Evolutionary conservation across 768 basidiomycete species (phyloP), one percentile per base, ranked within the genome.

Genomic region (Ramaria sp.): DNA sequence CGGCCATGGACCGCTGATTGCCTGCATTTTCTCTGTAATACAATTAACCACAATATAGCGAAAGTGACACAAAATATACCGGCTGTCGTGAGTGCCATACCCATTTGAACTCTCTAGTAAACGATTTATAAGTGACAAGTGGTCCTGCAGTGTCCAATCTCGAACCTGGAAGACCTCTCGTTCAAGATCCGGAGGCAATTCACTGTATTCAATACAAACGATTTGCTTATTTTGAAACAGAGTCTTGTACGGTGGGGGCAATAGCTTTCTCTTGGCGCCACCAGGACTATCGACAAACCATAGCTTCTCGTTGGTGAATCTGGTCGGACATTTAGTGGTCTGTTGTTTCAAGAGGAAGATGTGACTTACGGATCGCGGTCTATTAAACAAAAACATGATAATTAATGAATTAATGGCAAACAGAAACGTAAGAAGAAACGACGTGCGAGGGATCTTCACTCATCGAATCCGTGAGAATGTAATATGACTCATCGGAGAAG

Each of bases 141-240:
- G 8, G 18, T 25, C 2, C 3, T 24, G 16, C 45, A 47, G 28
- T 8, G 30, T 12, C 30, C 7, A n/a, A 18, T 57, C 1, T 52
- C 73, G 39, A 39, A 83, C 87, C 71, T 85, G 83, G 68, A 85
- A 85, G 16, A 85, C 79, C 58, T 85, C 83, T 20, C 83, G 71
- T 59, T 85, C 83, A 27, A 78, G 75, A 3, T 65, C 60, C 49
- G 79, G 79, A 0, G 69, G 67, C 7, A 85, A 70, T 41, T 79
- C 78, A 55, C 74, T 70, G 58, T 84, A 90, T 62, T 90, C 88
- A n/a, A 88, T 78, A 59, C 88, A 90, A 1, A 85, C 82, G 18
- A 91, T 75, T 58, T 86, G 84, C 64, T 89, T 89, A 60, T 79
- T 82, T 16, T 76, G 69, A 58, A 89, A 89, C 1, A 79, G 37